These are phyloP conservation scores for Ophidiomyces ophidiicola DNA, from an alignment of 2,329 filamentous ascomycete species.

Conservation along the genomic window DNA sequence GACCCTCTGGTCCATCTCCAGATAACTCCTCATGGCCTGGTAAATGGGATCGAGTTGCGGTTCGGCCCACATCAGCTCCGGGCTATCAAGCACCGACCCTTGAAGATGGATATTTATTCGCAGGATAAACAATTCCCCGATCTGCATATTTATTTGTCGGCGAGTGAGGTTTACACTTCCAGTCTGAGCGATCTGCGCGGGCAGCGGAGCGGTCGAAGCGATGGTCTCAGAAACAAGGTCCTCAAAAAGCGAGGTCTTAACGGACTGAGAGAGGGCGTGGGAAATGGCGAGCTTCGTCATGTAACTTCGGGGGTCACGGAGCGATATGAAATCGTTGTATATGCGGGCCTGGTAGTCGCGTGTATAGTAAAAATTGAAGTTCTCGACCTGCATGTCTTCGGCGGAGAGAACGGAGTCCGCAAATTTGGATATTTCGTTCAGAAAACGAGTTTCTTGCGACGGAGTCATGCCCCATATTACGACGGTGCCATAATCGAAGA, in stretches of 20 bases:
- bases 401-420: slow-evolving; percentile 78
- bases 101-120: slow-evolving; percentile 97
- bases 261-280: slow-evolving; percentile 86
- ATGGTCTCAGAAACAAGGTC: slow-evolving; percentile 91
- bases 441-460: slow-evolving; percentile 76
- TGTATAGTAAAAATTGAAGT: slow-evolving; percentile 99
- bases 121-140: slow-evolving; percentile 93
- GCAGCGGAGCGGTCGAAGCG: slow-evolving; percentile 82
- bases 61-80: slow-evolving; percentile 96
- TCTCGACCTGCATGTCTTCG: slow-evolving; percentile 87
- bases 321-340: slow-evolving; percentile 97
- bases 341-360: slow-evolving; percentile 95
- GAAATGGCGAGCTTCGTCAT: slow-evolving; percentile 97
- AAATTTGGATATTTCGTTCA: slow-evolving; percentile 90
- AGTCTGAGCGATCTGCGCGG: slow-evolving; percentile 80
- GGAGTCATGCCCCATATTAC: slow-evolving; percentile 97
- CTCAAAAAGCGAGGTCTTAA: slow-evolving; percentile 96
- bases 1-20: slow-evolving; percentile 97
- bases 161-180: slow-evolving; percentile 83
- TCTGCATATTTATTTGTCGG: slow-evolving; percentile 96
- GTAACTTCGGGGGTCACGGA: slow-evolving; percentile 88
- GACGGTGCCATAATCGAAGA: slow-evolving; percentile 95
- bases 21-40: slow-evolving; percentile 82
- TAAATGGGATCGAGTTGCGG: slow-evolving; percentile 94
- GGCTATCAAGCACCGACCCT: slow-evolving; percentile 88